Base-by-base conservation (phyloP, 805 yeast species). In the Lipomyces mesembrius region DNA sequence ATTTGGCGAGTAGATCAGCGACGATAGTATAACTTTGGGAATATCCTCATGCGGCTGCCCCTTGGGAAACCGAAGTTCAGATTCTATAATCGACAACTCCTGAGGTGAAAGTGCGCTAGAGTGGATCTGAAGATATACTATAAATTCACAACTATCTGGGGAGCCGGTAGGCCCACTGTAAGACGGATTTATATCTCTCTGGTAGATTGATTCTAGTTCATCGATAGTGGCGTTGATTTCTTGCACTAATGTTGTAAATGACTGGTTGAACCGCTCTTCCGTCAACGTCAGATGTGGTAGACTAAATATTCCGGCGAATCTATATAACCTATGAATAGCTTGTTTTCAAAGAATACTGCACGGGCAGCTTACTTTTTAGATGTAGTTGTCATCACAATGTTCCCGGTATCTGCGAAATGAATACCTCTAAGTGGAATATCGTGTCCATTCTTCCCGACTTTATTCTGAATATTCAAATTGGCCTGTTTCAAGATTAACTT, bases 1-100 rank as follows among this genome's bases (percentile, higher is more conserved):
- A 75, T 93, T 97, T 0, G 98, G 98, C 0, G 97, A 91, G 74
- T 90, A 92, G 22, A 91, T 66, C 14, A 91, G 69, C 6, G 89
- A 92, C 1, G 83, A 76, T 9, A 93, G 73, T 39, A 78, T 79
- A 20, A 93, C 70, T 0, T 77, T 73, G 0, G 97, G 97, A 4
- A 88, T 75, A 0, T 74, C 66, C 20, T 83, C 82, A 17, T 87
- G 83, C 1, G 97, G 97, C 67, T 90, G 80, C 0, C 98, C 98
- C n/a, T 84, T 75, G 0, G 97, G 98, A 68, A 83, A 80, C 11
- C 71, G 75, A 25, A 92, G 78, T 76, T 93, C 98, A 49, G 85
- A 83, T 71, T 93, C 97, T 37, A 93, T 86, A 59, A 79, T 79
- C 55, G 80, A 74, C 65, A 92, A 74, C 68, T 92, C 87, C 8